Conservation (phyloP, 2,329 filamentous ascomycete species). For the Dothideomycetes sp. region DNA sequence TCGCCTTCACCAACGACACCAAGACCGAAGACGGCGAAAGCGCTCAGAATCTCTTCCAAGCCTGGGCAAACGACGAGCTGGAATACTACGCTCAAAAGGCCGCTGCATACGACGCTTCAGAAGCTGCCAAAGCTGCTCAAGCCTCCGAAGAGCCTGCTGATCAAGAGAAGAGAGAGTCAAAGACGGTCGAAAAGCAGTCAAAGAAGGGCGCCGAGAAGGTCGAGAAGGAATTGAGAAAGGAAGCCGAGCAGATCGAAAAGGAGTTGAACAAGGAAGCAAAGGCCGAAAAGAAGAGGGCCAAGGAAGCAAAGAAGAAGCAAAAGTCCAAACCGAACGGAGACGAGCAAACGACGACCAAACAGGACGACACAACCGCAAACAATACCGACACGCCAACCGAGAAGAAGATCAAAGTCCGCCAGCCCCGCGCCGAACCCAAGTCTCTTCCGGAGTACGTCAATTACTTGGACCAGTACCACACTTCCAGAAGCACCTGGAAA, state of each 20-base stretch:
- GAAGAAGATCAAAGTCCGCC: slow-evolving; percentile 15
- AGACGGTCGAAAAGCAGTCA: too few species aligned
- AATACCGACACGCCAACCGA: background rate
- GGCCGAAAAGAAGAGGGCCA: background rate
- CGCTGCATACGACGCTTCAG: slow-evolving; percentile 17
- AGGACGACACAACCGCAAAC: slow-evolving; percentile 3
- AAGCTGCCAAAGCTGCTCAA: slow-evolving; percentile 20
- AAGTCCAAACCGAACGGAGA: slow-evolving; percentile 20
- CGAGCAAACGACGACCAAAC: slow-evolving; percentile 19
- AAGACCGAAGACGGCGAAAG: slow-evolving; percentile 50
- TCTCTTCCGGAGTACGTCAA: slow-evolving; percentile 52
- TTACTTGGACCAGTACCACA: slow-evolving; percentile 70
- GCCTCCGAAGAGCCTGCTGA: slow-evolving; percentile 1
- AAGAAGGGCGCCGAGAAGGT: background rate
- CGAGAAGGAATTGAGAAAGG: background rate
- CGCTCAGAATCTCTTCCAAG: slow-evolving; percentile 42
- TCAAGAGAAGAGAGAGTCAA: background rate
- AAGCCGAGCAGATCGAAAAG: slow-evolving; percentile 14
- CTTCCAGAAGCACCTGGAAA: slow-evolving; percentile 67
- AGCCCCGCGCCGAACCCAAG: slow-evolving; percentile 15
- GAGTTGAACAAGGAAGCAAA: slow-evolving; percentile 8
- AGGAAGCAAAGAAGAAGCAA: slow-evolving; percentile 27
- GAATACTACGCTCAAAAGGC: slow-evolving; percentile 11
- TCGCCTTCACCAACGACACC: slow-evolving; percentile 56
- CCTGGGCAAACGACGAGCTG: slow-evolving; percentile 34